A percentile compares a stretch with the other conserved stretches of the same genome.
Conservation (phyloP, 2,329 filamentous ascomycete species). For the Bipolaris gigantea region DNA sequence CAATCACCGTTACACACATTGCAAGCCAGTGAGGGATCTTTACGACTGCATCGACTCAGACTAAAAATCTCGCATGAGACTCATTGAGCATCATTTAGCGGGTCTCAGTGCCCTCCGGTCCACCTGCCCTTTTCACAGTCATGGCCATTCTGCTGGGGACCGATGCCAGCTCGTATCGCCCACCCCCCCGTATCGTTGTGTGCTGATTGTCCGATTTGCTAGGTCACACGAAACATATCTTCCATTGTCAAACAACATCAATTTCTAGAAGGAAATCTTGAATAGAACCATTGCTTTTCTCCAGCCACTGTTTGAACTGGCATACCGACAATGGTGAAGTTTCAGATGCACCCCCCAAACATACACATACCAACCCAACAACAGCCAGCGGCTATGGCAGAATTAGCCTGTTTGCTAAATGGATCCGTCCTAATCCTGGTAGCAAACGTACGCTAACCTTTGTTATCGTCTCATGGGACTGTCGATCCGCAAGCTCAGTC, state of each 20-base stretch:
- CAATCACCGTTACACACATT: not conserved
- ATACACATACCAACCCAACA: not conserved
- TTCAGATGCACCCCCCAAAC: not conserved
- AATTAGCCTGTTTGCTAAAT: not conserved
- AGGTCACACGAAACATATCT: not conserved
- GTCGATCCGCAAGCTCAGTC: not conserved
- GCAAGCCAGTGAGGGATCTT: not conserved
- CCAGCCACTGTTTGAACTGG: not conserved
- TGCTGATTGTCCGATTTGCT: not conserved
- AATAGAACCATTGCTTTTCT: not conserved
- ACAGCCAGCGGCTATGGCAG: not conserved
- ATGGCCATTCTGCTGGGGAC: not conserved
- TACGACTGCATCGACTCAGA: not conserved
- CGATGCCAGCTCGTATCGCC: no score
- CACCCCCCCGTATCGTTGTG: not conserved
- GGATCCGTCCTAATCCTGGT: not conserved
- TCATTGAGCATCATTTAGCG: not conserved
- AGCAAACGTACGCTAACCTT: not conserved
- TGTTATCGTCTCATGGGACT: not conserved
- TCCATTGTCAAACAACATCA: not conserved
- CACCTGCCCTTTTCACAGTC: not conserved
- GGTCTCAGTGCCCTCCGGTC: not conserved
- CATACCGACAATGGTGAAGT: not conserved
- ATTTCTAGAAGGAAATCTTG: not conserved
- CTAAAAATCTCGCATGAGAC: not conserved